phyloP scores from a whole-genome alignment of 2,329 filamentous ascomycete genomes.

The Ceratocystis huliohia region DNA sequence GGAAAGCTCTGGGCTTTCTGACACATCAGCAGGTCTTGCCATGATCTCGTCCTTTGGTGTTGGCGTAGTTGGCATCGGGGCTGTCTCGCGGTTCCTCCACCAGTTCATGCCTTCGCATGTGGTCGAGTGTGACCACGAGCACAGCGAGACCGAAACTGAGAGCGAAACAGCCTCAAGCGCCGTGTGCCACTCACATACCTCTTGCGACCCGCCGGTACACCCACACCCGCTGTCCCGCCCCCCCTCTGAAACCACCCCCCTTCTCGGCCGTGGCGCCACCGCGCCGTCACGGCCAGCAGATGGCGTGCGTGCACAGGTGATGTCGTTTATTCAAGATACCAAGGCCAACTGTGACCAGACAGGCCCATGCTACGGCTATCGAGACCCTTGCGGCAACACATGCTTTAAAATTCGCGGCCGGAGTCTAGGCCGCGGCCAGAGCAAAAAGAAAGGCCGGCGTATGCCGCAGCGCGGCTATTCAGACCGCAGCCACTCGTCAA shows the following conservation, averaged over 20 bases:
- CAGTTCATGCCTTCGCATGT: slow-evolving; percentile 64
- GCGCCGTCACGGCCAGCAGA: slow-evolving; percentile 25
- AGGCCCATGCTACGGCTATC: slow-evolving; percentile 51
- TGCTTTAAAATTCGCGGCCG: slow-evolving; percentile 43
- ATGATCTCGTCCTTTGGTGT: slow-evolving; percentile 57
- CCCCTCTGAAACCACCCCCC: slow-evolving; percentile 7
- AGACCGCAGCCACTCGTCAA: slow-evolving; percentile 3
- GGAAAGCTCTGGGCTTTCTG: slow-evolving; percentile 50
- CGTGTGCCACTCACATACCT: neutral
- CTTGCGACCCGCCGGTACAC: neutral
- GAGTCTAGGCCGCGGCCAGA: neutral
- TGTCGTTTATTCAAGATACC: slow-evolving; percentile 54
- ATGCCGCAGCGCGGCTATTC: neutral
- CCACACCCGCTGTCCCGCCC: neutral
- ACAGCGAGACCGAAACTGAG: slow-evolving; percentile 36
- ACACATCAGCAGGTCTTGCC: slow-evolving; percentile 53
- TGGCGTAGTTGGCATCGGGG: slow-evolving; percentile 64
- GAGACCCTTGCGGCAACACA: slow-evolving; percentile 52
- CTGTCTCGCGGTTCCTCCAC: slow-evolving; percentile 59
- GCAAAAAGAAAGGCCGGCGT: neutral
- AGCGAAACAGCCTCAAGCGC: neutral
- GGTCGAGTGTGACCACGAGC: slow-evolving; percentile 66
- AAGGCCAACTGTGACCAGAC: slow-evolving; percentile 49
- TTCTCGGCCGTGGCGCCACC: slow-evolving; percentile 33
- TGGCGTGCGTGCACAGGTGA: slow-evolving; percentile 42